phyloP scores from a whole-genome alignment of 192 early-diverging fungal species.

The Chytriomyces hyalinus region DNA sequence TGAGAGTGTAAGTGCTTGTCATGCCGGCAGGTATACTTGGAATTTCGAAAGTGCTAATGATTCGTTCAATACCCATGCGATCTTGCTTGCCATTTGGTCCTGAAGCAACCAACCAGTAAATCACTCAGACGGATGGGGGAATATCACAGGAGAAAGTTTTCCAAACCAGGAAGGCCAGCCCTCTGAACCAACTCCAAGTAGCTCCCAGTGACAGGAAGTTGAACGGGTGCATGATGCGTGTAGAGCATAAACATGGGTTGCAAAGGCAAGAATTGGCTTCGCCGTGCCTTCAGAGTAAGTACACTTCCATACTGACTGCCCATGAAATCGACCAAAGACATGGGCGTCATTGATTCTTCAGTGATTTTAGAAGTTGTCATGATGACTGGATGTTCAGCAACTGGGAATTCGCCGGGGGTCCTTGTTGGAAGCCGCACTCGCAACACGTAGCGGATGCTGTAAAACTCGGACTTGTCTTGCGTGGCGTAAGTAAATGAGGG shows the following conservation, averaged over 20 bases:
- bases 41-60: conserved; percentile 23
- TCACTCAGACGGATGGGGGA: neutral
- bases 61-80: conserved; percentile 17
- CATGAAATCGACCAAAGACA: conserved; percentile 11
- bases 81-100: neutral
- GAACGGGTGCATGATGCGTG: conserved; percentile 11
- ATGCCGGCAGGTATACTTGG: conserved; percentile 6
- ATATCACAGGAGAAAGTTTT: neutral
- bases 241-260: conserved; percentile 18
- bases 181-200: conserved; percentile 25
- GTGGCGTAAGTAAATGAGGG: conserved; percentile 23
- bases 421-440: conserved; percentile 9
- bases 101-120: neutral
- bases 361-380: conserved; percentile 1
- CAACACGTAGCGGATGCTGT: conserved; percentile 20
- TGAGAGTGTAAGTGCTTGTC: conserved; percentile 24
- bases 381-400: conserved; percentile 10
- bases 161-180: conserved; percentile 8
- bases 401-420: neutral
- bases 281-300: conserved; percentile 9
- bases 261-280: conserved; percentile 15
- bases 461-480: conserved; percentile 24
- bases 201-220: neutral
- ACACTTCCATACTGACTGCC: conserved; percentile 15
- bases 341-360: neutral